A percentile compares a stretch with the other conserved stretches of the same genome.
Conservation (phyloP, 2,329 filamentous ascomycete genomes). For the Alternaria ethzedia region DNA sequence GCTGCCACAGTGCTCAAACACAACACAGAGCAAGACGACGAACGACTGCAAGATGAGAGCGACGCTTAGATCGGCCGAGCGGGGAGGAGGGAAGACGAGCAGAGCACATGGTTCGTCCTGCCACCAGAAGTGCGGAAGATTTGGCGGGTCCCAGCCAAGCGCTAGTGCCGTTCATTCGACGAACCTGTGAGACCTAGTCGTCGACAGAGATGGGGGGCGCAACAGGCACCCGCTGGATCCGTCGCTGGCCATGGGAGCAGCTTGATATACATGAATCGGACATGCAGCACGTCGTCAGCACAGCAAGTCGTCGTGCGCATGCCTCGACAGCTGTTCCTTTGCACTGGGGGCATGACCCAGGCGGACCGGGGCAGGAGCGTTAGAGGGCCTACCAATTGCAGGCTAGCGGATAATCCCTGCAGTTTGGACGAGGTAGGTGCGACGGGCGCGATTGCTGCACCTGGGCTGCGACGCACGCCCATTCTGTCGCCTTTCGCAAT, state of each 20-base stretch:
- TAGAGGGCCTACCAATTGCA: constrained; percentile 1
- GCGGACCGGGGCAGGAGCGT: constrained; percentile 1
- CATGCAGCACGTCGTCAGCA: not conserved
- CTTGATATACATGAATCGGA: not conserved
- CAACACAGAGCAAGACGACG: not conserved
- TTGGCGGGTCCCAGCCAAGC: constrained; percentile 8
- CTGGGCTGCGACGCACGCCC: not conserved
- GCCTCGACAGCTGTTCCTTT: constrained; percentile 1
- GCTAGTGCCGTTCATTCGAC: constrained; percentile 8
- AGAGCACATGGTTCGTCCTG: constrained; percentile 3
- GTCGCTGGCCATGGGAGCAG: not conserved
- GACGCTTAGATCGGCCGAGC: constrained; percentile 1
- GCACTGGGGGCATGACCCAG: not conserved
- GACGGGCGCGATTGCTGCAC: constrained; percentile 10
- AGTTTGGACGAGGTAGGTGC: constrained; percentile 4
- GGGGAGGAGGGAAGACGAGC: not conserved
- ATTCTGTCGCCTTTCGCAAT: constrained; percentile 2
- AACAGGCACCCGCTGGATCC: not conserved
- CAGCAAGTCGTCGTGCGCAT: not conserved
- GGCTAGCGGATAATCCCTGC: constrained; percentile 10
- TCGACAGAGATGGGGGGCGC: not conserved
- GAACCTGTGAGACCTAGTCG: constrained; percentile 3
- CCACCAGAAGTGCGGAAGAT: constrained; percentile 7
- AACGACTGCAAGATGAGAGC: not conserved
- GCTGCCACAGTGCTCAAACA: constrained; percentile 8